Evolutionary conservation across 805 yeast genomes (phyloP).

Genomic region (Candida orba): DNA sequence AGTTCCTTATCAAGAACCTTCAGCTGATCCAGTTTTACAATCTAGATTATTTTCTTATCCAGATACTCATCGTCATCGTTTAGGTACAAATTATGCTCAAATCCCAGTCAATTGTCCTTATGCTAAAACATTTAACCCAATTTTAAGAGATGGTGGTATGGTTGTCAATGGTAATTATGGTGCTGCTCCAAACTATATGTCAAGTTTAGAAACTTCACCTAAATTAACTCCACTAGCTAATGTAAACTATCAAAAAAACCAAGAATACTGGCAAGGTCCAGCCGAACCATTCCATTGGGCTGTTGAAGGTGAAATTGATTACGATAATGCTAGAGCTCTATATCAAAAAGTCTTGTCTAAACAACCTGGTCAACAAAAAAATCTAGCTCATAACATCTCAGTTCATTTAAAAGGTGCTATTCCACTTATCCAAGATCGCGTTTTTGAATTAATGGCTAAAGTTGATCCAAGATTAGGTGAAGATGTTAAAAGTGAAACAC

Average conservation of each 20-base stretch:
- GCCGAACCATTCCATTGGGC: constrained; percentile 87
- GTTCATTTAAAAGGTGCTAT: constrained; percentile 65
- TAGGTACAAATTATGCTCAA: constrained; percentile 68
- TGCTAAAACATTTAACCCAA: constrained; percentile 55
- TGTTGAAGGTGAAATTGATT: constrained; percentile 61
- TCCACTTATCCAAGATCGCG: constrained; percentile 71
- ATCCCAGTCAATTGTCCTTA: constrained; percentile 88
- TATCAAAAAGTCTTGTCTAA: constrained; percentile 63
- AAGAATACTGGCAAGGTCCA: constrained; percentile 77
- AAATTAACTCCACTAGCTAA: constrained; percentile 22
- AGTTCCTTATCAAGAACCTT: constrained; percentile 77
- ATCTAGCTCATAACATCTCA: constrained; percentile 79
- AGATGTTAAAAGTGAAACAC: constrained; percentile 57
- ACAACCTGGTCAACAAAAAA: constrained; percentile 75
- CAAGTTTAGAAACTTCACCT: constrained; percentile 35
- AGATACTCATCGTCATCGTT: constrained; percentile 79
- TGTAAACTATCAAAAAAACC: constrained; percentile 45
- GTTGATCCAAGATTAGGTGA: constrained; percentile 65
- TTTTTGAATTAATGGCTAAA: constrained; percentile 65
- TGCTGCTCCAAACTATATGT: constrained; percentile 65
- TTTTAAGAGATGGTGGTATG: constrained; percentile 81
- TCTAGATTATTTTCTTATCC: constrained; percentile 77
- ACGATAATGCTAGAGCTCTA: constrained; percentile 65
- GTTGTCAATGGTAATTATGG: constrained; percentile 66
- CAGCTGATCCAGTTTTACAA: constrained; percentile 80